Base-by-base conservation (phyloP, 1,284 basidiomycete species). In the Cryptococcus hybrid region DNA sequence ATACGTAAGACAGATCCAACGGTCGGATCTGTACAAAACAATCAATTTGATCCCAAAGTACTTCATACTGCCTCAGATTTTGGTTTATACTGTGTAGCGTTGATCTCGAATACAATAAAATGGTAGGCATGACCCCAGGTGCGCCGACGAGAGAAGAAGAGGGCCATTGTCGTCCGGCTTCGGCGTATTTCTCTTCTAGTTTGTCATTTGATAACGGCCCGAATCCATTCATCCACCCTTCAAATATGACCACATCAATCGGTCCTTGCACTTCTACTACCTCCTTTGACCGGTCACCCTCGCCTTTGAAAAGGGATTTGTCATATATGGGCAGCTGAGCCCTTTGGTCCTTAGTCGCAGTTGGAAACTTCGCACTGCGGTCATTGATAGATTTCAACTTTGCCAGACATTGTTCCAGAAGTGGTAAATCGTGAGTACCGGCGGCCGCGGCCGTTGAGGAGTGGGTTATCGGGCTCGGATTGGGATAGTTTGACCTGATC, bases 261-360 rank as follows among this genome's bases (percentile, higher is more conserved):
- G 84, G 83, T 2, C 67, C 69, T 15, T 64, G 42, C 1, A 79
- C 67, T 0, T 44, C n/a, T 1, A 64, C 54, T 2, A 54, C 62
- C 46, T 80, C 79, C 6, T 11, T 7, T 18, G 84, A 73, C 4
- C 93, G 85, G 74, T 97, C 94, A 0, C 93, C 93, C 71, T 88
- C 82, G 2, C 93, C 93, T 47, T 76, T 74, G 66, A 84, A 84
- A 45, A 87, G 73, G 61, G 87, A 88, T 80, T 97, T 97, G 69
- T 97, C 92, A 69, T 93, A 97, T 30, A 84, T 78, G 0, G 93
- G 93, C 13, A 94, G 73, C 30, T 40, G 37, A 38, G 13, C 35
- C 3, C 46, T 47, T 34, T 30, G 46, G 24, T 6, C 13, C 7
- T 12, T 15, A 24, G 46, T 47, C 3, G n/a, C 43, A 44, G n/a